A percentile compares a stretch with the other conserved stretches of the same genome.
phyloP scores from a whole-genome alignment of 78 protist species.

The Cavenderia fasciculata region DNA sequence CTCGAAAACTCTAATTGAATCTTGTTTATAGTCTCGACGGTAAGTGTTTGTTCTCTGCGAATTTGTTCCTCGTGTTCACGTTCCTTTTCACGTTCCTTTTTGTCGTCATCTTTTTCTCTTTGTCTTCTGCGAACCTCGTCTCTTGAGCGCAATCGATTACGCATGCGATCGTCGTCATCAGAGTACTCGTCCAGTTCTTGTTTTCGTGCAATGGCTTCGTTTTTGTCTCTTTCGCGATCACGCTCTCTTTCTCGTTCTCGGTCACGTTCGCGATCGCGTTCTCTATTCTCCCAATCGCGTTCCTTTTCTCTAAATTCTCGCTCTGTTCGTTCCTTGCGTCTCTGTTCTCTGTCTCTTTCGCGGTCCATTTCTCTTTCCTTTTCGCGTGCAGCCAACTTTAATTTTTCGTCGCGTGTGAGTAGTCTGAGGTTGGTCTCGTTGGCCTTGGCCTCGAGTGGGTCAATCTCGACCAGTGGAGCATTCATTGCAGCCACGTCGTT shows the following conservation, averaged over 20 bases:
- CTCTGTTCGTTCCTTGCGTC: constrained; percentile 16
- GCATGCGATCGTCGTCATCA: constrained; percentile 19
- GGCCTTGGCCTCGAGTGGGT: too few relatives aligned
- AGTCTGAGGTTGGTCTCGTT: too few relatives aligned
- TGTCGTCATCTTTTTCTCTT: constrained; percentile 54
- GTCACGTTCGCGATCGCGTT: constrained; percentile 8
- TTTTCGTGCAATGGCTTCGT: neutral
- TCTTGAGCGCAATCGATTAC: constrained; percentile 20
- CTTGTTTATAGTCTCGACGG: constrained; percentile 30
- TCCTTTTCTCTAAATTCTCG: constrained; percentile 37
- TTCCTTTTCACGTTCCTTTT: constrained; percentile 6
- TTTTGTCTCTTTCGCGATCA: constrained; percentile 26
- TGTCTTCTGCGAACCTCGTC: neutral
- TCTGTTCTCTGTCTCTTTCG: constrained; percentile 33
- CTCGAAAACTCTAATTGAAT: constrained; percentile 11
- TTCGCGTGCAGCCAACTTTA: constrained; percentile 37
- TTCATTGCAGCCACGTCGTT: too few relatives aligned
- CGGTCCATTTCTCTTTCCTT: constrained; percentile 54
- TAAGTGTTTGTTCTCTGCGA: neutral
- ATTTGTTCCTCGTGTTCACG: neutral
- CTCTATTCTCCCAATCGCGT: constrained; percentile 34
- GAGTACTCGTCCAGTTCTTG: constrained; percentile 59
- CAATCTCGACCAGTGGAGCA: too few relatives aligned
- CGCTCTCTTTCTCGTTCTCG: constrained; percentile 51
- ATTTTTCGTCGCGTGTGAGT: constrained; percentile 41